phyloP scores from a whole-genome alignment of 2,329 filamentous ascomycete genomes.

The Bertia moriformis region DNA sequence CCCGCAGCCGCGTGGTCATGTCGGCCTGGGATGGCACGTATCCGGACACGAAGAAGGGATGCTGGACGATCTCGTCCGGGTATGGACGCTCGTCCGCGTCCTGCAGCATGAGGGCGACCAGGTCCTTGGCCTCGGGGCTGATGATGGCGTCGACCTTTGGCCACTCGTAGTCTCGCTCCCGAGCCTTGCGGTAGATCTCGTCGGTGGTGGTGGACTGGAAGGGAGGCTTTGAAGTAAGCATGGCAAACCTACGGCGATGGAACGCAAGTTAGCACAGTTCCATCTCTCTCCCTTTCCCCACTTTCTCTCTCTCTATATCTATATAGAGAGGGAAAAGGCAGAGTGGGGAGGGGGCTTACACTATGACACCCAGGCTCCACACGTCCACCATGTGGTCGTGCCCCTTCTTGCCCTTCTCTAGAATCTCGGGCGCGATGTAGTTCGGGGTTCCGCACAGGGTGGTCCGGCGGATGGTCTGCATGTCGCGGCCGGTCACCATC shows the following conservation, averaged over 20 bases:
- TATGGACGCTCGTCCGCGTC: slow-evolving; percentile 62
- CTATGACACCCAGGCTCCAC: slow-evolving; percentile 95
- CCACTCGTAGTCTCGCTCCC: slow-evolving; percentile 67
- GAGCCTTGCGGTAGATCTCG: slow-evolving; percentile 64
- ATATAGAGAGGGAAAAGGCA: neutral
- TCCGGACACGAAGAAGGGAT: slow-evolving; percentile 65
- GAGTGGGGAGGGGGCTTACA: too few relatives aligned
- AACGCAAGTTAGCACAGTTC: slow-evolving; percentile 9
- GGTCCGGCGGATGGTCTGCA: slow-evolving; percentile 68
- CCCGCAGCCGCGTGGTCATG: slow-evolving; percentile 41
- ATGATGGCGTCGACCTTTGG: slow-evolving; percentile 54
- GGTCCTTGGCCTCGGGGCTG: slow-evolving; percentile 61
- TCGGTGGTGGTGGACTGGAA: slow-evolving; percentile 86
- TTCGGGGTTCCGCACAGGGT: slow-evolving; percentile 96
- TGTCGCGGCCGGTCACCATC: slow-evolving; percentile 79
- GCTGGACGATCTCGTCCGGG: slow-evolving; percentile 65
- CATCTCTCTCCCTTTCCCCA: too few relatives aligned
- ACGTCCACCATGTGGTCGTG: slow-evolving; percentile 97
- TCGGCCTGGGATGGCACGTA: slow-evolving; percentile 53
- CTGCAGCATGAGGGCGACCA: slow-evolving; percentile 63
- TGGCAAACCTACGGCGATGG: slow-evolving; percentile 56
- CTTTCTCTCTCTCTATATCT: neutral
- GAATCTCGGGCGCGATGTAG: slow-evolving; percentile 92
- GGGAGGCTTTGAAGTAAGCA: slow-evolving; percentile 89
- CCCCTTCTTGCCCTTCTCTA: slow-evolving; percentile 84